Evolutionary conservation across 1,284 basidiomycete species (phyloP), one percentile per base, ranked within the genome.

Genomic region (Moesziomyces antarcticus): DNA sequence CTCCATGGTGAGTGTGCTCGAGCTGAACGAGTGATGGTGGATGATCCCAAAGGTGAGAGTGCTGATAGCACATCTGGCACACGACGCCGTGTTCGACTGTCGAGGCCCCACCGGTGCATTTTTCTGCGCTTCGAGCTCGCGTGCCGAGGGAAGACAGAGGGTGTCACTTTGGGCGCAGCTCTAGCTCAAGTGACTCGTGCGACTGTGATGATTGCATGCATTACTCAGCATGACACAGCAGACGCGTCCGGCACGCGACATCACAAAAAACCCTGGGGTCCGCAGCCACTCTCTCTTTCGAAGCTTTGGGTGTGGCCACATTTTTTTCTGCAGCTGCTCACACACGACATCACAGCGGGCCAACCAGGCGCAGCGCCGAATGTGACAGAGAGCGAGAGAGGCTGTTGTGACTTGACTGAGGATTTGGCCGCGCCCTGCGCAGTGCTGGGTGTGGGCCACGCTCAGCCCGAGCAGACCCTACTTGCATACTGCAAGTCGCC

Each of bases 191-290:
- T 54, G 46, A 50, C 52, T 41, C 35, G 27, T 20, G n/a, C 6
- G 9, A 27, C 5, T 2, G 40, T 43, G n/a, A 40, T 16, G 14
- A 37, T 18, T 37, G 35, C 3, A 14, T 1, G 35, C 37, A 18
- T 69, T 52, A 69, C 40, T 69, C 53, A 69, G 49, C 49, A 24
- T 63, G 59, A 69, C 56, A 55, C 4, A 35, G n/a, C 22, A 18
- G 2, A 22, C 11, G n/a, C 43, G 22, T 25, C 16, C 14, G 42
- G 43, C 50, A 52, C 50, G 43, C 50, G 50, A 52, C 50, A 52
- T 52, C 50, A 21, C 41, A 50, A 20, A 16, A 49, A 27, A 21
- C 37, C 37, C 37, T 40, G 14, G 37, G 37, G 37, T 40, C 37
- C 18, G 18, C 16, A 40, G 30, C 30, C 30, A 2, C 30, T 13